These are phyloP conservation scores for Begonia fuchsioides DNA, from an alignment of 306 rosid species.

Conservation along the genomic window DNA sequence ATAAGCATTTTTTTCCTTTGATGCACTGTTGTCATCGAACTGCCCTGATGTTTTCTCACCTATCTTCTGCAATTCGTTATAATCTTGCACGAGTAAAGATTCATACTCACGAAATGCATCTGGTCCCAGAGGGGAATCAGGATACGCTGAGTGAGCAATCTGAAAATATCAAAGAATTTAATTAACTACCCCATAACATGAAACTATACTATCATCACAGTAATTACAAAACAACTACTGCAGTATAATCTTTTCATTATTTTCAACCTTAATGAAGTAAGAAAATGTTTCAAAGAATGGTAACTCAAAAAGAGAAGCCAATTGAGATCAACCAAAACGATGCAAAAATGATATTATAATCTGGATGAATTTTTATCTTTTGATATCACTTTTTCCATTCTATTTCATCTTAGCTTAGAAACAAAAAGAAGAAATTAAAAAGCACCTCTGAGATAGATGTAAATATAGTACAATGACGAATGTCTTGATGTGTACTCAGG, in stretches of 20 bases:
- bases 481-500: conserved; percentile 56
- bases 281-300: too few relatives aligned
- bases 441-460: conserved; percentile 85
- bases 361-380: too few relatives aligned
- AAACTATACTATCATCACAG: too few relatives aligned
- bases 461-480: conserved; percentile 47
- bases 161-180: conserved; percentile 22
- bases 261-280: too few relatives aligned
- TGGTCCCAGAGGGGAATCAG: conserved; percentile 91
- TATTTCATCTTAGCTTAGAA: too few relatives aligned
- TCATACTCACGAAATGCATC: conserved; percentile 89
- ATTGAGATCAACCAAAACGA: too few relatives aligned
- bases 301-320: too few relatives aligned
- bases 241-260: too few relatives aligned
- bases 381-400: too few relatives aligned
- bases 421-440: conserved; percentile 5
- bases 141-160: conserved; percentile 64
- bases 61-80: conserved; percentile 64
- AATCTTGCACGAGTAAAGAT: conserved; percentile 83
- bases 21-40: conserved; percentile 16
- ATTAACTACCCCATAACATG: conserved; percentile 2
- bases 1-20: conserved; percentile 17
- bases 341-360: too few relatives aligned
- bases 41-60: conserved; percentile 17
- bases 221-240: too few relatives aligned